Conservation (phyloP, 2,329 filamentous ascomycete genomes). For the Botrytis porri region DNA sequence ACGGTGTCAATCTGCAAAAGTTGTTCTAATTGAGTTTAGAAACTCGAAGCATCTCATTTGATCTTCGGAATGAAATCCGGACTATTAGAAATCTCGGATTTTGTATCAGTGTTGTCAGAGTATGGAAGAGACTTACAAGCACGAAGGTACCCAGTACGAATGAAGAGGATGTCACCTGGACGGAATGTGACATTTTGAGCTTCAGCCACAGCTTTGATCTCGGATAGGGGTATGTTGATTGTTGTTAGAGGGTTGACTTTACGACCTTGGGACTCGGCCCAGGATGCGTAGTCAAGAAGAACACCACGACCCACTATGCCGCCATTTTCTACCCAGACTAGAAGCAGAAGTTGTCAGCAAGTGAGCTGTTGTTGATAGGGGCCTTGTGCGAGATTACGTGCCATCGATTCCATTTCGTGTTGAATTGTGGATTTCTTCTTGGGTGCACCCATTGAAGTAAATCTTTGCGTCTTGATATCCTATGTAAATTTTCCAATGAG, state of each 20-base stretch:
- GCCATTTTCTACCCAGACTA: conserved; percentile 43
- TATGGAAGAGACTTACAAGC: conserved; percentile 35
- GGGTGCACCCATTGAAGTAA: conserved; percentile 39
- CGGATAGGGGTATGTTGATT: conserved; percentile 30
- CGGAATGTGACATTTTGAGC: conserved; percentile 40
- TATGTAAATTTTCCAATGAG: background rate
- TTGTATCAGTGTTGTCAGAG: conserved; percentile 26
- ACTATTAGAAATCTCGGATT: background rate
- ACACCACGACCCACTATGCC: conserved; percentile 51
- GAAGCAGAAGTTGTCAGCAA: background rate
- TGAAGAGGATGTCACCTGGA: conserved; percentile 41
- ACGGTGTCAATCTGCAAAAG: background rate
- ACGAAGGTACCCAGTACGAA: conserved; percentile 41
- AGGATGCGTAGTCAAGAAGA: conserved; percentile 51
- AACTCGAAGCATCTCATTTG: background rate
- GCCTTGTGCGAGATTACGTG: conserved; percentile 17
- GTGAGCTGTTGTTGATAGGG: background rate
- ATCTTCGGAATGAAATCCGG: background rate
- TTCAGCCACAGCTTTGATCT: conserved; percentile 39
- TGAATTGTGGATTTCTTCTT: conserved; percentile 29
- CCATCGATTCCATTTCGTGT: conserved; percentile 32
- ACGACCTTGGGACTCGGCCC: conserved; percentile 56
- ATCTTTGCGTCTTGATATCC: conserved; percentile 38
- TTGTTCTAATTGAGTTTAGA: background rate
- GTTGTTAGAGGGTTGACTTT: conserved; percentile 53